Evolutionary conservation across 495 filamentous ascomycete species (phyloP), one percentile per base, ranked within the genome.

Genomic region (Trichoderma asperelloides): DNA sequence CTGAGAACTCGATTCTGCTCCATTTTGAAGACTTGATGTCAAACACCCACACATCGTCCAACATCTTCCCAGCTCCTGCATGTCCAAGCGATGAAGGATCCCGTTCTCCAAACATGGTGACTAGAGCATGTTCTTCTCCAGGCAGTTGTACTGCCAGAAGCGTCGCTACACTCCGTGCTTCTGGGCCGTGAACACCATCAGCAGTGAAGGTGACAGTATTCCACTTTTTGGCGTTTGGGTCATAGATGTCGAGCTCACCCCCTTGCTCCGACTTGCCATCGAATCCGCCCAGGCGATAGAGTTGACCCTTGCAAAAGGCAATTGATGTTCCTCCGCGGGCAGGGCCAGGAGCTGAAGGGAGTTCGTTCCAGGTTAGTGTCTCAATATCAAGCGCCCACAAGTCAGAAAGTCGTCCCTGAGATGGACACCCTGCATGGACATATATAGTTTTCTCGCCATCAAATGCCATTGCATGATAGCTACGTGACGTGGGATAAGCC

Each of bases 241-340:
- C 69, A 69, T 78, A 84, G 3, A 84, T 71, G 65, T 89, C 85
- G 27, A 89, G 15, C 2, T 65, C 69, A 5, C 83, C 84, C 0
- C 86, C 86, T 40, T 83, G 79, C 70, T 88, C 85, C 2, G 67
- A 75, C n/a, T 80, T 77, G 15, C 86, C 86, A 71, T 88, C 85
- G 63, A 87, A 89, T 7, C 86, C 86, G 68, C 84, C 82, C 77
- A 85, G 84, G 4, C 85, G 78, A 68, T 80, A 88, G 18, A 88
- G 64, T 51, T 76, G 77, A 7, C 76, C 78, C 21, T 70, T 63
- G 0, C 68, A 62, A 67, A 78, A 83, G 0, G 82, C 75, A 40
- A 88, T 80, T 15, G 80, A 81, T 0, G 86, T 75, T 2, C 86
- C 86, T 4, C 85, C 86, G 2, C 86, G 77, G 0, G 77, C 69